A percentile compares a stretch with the other conserved stretches of the same genome.
phyloP scores from a whole-genome alignment of 768 basidiomycete genomes.

The Cystofilobasidium capitatum region DNA sequence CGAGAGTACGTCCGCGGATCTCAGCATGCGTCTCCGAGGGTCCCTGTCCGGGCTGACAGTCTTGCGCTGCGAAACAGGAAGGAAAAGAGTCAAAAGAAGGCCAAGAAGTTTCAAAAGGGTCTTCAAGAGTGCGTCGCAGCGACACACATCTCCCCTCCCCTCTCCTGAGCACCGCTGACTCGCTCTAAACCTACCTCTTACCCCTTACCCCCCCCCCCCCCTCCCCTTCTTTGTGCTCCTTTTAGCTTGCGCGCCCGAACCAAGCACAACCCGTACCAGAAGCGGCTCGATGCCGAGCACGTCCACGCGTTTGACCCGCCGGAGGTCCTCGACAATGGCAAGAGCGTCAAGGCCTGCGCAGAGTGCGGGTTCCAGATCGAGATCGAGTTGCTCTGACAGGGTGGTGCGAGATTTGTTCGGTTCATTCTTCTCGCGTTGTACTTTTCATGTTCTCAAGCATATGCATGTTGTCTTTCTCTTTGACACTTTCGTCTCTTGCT shows the following conservation, averaged over 20 bases:
- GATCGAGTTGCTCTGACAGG: constrained; percentile 60
- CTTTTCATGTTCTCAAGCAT: background rate
- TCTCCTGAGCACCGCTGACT: background rate
- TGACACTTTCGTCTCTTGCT: no score
- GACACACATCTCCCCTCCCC: background rate
- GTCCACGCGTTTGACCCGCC: constrained; percentile 64
- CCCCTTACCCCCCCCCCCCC: no score
- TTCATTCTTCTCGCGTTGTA: no score
- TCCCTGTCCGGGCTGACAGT: background rate
- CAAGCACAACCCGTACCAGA: constrained; percentile 80
- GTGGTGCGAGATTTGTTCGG: no score
- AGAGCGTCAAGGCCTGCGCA: constrained; percentile 60
- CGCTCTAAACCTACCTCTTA: background rate
- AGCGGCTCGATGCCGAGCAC: constrained; percentile 76
- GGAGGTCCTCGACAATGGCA: constrained; percentile 40
- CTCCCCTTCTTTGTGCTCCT: background rate
- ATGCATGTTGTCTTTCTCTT: background rate
- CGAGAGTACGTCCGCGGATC: constrained; percentile 42
- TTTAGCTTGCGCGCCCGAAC: constrained; percentile 60
- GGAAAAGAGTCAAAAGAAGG: constrained; percentile 82
- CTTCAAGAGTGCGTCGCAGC: constrained; percentile 52
- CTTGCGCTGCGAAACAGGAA: constrained; percentile 30
- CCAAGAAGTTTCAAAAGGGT: constrained; percentile 88
- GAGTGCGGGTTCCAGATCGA: constrained; percentile 86
- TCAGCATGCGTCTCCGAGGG: background rate